Conservation (phyloP, 1,284 basidiomycete genomes). For the Moesziomyces antarcticus region DNA sequence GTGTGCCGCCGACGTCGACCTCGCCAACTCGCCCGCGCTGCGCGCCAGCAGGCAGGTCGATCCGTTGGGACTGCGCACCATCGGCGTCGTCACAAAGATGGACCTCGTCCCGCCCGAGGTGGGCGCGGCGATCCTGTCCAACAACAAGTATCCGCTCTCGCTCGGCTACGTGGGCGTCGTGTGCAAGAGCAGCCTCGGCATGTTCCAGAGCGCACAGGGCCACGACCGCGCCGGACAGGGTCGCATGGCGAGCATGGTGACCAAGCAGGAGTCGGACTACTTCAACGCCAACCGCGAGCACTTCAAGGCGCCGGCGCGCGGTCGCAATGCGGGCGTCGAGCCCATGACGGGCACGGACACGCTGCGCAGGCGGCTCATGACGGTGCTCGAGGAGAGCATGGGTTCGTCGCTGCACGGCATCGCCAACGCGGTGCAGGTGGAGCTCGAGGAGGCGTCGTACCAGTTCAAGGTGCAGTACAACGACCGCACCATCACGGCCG, state of each 20-base stretch:
- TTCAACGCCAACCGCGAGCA: conserved; percentile 79
- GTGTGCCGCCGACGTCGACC: conserved; percentile 96
- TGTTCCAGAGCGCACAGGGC: conserved; percentile 49
- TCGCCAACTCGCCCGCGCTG: conserved; percentile 96
- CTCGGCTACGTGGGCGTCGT: conserved; percentile 98
- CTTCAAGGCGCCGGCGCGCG: conserved; percentile 73
- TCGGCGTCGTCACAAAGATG: conserved; percentile 99
- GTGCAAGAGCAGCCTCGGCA: conserved; percentile 69
- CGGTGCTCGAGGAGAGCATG: conserved; percentile 97
- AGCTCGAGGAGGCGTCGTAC: conserved; percentile 94
- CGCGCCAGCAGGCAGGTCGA: conserved; percentile 93
- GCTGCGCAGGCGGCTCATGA: conserved; percentile 88
- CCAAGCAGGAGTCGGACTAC: conserved; percentile 81
- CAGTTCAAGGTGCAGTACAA: conserved; percentile 99
- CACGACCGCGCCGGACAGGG: conserved; percentile 55
- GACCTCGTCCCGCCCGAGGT: conserved; percentile 88
- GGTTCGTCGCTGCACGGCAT: conserved; percentile 92
- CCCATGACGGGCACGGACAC: conserved; percentile 87
- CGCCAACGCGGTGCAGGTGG: conserved; percentile 94
- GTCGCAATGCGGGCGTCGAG: conserved; percentile 70
- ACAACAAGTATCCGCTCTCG: conserved; percentile 95
- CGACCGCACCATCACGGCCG: conserved; percentile 90
- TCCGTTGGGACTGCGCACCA: conserved; percentile 91
- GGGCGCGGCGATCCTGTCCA: conserved; percentile 83
- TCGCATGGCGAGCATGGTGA: conserved; percentile 71